Evolutionary conservation across 1,284 basidiomycete species (phyloP).

Genomic region (Pseudozyma hubeiensis): DNA sequence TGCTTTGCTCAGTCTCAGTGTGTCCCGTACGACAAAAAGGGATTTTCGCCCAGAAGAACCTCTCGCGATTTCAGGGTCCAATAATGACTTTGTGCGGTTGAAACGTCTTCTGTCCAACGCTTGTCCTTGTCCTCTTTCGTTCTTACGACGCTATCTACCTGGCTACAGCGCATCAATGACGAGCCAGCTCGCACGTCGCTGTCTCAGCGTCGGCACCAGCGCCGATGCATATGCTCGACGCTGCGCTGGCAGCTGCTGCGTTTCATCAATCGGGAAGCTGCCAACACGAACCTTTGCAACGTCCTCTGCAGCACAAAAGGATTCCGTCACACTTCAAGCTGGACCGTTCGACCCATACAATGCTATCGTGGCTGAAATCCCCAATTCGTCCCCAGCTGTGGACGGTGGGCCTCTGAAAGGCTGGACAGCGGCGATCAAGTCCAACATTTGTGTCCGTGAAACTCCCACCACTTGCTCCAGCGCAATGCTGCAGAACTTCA

Average conservation of each 20-base stretch:
- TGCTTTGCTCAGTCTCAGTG: no score
- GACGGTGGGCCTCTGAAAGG: constrained; percentile 34
- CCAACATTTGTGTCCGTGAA: constrained; percentile 58
- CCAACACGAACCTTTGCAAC: constrained; percentile 8
- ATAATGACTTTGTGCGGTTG: no score
- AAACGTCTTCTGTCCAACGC: no score
- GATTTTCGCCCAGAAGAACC: no score
- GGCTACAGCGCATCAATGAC: not conserved
- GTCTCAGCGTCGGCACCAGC: constrained; percentile 29
- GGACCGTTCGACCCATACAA: constrained; percentile 51
- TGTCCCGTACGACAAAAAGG: no score
- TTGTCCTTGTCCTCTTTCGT: not conserved
- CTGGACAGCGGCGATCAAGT: constrained; percentile 63
- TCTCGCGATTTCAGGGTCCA: no score
- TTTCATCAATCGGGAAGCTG: not conserved
- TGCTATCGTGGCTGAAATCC: constrained; percentile 25
- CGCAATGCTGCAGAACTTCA: constrained; percentile 71
- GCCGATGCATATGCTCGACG: not conserved
- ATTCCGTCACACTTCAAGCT: constrained; percentile 1
- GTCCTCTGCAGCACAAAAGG: not conserved
- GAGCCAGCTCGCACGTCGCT: constrained; percentile 4
- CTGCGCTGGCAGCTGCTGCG: constrained; percentile 29
- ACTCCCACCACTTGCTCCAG: constrained; percentile 57
- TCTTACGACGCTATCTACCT: no score
- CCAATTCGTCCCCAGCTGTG: not conserved